Percentiles rank a stretch among this genome's conserved stretches.
These are phyloP conservation scores for Citrus maxima DNA, from an alignment of 345 rosid species.

Conservation along the genomic window DNA sequence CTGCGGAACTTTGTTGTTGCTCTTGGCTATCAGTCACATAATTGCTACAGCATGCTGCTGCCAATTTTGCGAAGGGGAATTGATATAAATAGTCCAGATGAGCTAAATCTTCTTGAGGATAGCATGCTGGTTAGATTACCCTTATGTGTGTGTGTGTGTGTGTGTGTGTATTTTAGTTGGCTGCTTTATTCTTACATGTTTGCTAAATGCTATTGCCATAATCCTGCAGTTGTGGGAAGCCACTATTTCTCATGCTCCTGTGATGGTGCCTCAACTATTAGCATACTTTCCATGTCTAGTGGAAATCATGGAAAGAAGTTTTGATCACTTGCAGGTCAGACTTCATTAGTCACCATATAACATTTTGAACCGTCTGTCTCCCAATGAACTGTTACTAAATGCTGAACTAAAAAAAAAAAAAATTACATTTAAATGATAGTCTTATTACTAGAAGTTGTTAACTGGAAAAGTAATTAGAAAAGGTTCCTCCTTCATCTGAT, in stretches of 20 bases:
- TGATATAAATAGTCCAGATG: slow-evolving; percentile 83
- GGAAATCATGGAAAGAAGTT: slow-evolving; percentile 83
- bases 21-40: slow-evolving; percentile 83
- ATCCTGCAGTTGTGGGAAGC: slow-evolving; percentile 94
- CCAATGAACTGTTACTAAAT: not conserved
- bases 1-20: slow-evolving; percentile 85
- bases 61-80: slow-evolving; percentile 90
- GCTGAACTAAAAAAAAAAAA: not conserved
- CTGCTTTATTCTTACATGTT: slow-evolving; percentile 14
- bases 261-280: slow-evolving; percentile 82
- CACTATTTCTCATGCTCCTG: slow-evolving; percentile 82
- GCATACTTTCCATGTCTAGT: slow-evolving; percentile 73
- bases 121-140: slow-evolving; percentile 72
- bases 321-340: slow-evolving; percentile 90
- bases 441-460: not conserved
- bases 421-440: not conserved
- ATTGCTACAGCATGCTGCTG: slow-evolving; percentile 67
- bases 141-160: not conserved
- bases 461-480: not conserved
- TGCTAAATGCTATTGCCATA: slow-evolving; percentile 13
- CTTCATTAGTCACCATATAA: not conserved
- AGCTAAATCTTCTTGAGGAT: slow-evolving; percentile 92
- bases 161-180: slow-evolving; percentile 2
- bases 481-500: not conserved
- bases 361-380: not conserved